A percentile compares a stretch with the other conserved stretches of the same genome.
phyloP scores from a whole-genome alignment of 352 stramenopile genomes.

The Phytopythium cucurbitacearum region DNA sequence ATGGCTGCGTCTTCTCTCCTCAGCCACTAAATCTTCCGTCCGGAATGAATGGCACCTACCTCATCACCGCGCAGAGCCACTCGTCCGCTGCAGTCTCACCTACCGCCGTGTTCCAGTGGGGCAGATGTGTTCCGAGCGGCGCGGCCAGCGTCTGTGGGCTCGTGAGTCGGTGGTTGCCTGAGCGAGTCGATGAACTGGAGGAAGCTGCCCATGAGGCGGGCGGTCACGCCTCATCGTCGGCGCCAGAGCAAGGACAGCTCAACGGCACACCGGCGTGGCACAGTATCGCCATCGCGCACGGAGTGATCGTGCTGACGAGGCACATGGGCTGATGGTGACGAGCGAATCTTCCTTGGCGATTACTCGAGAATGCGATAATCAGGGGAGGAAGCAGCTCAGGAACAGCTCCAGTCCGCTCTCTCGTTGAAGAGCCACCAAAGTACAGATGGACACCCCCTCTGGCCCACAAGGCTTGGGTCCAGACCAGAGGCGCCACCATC shows the following conservation, averaged over 20 bases:
- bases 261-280: slow-evolving; percentile 19
- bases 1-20: slow-evolving; percentile 4
- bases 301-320: slow-evolving; percentile 33
- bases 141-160: slow-evolving; percentile 26
- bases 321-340: slow-evolving; percentile 4
- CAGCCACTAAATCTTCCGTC: background rate
- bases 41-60: slow-evolving; percentile 11
- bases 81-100: slow-evolving; percentile 18
- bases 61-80: slow-evolving; percentile 25
- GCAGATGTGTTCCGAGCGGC: slow-evolving; percentile 23
- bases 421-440: too few species aligned
- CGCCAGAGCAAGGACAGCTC: background rate
- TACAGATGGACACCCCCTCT: too few species aligned
- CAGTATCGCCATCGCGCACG: slow-evolving; percentile 39
- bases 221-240: too few species aligned
- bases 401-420: too few species aligned
- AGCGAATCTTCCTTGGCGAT: too few species aligned
- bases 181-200: slow-evolving; percentile 11
- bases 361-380: too few species aligned
- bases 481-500: too few species aligned
- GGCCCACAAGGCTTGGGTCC: too few species aligned
- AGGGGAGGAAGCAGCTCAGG: too few species aligned
- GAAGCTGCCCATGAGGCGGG: background rate
- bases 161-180: slow-evolving; percentile 20
- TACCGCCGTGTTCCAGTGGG: slow-evolving; percentile 34